A percentile compares a stretch with the other conserved stretches of the same genome.
phyloP scores from a whole-genome alignment of 345 rosid species.

The Pelargonium nanum region DNA sequence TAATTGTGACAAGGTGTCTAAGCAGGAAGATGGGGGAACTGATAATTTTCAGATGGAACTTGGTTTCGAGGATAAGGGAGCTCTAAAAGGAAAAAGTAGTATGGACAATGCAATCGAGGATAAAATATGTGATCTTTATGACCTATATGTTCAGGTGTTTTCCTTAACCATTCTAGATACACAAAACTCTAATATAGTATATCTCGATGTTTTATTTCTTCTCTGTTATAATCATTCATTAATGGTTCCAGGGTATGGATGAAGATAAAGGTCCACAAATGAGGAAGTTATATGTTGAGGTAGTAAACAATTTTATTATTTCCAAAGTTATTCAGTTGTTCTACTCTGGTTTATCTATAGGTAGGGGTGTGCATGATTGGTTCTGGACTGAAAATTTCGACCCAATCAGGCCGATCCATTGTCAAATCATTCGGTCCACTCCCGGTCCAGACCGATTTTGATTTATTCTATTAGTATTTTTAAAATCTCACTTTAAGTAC shows the following conservation, averaged over 20 bases:
- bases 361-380: no score
- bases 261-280: constrained; percentile 34
- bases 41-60: constrained; percentile 13
- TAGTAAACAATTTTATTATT: constrained; percentile 7
- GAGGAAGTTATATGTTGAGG: constrained; percentile 32
- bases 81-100: constrained; percentile 6
- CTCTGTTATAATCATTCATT: background rate
- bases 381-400: no score
- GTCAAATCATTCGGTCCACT: no score
- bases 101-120: constrained; percentile 24
- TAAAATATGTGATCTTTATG: constrained; percentile 34
- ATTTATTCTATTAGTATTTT: no score
- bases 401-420: no score
- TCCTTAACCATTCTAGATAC: background rate
- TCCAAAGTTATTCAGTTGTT: no score
- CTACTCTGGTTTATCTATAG: no score
- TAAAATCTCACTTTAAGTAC: no score
- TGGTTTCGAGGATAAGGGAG: constrained; percentile 14
- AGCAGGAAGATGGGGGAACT: constrained; percentile 11
- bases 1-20: constrained; percentile 10
- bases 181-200: background rate
- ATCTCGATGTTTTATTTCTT: background rate
- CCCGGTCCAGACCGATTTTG: no score
- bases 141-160: constrained; percentile 24
- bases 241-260: constrained; percentile 27